A percentile compares a stretch with the other conserved stretches of the same genome.
These are phyloP conservation scores for Tolypocladium guangdongense DNA, from an alignment of 2,329 filamentous ascomycete genomes.

Conservation along the genomic window DNA sequence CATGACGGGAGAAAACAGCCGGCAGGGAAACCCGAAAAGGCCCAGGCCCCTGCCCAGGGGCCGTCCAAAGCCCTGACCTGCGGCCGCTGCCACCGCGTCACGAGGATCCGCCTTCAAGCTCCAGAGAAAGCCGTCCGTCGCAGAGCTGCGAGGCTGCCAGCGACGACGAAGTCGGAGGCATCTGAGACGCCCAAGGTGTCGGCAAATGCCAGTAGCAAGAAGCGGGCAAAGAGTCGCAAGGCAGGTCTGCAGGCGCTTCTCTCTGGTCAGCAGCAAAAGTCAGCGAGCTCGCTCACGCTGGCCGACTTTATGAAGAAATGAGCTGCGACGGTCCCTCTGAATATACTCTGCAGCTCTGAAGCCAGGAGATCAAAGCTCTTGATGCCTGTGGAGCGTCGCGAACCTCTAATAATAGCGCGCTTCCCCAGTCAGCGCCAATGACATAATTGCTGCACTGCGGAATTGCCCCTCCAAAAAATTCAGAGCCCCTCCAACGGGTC, in stretches of 20 bases:
- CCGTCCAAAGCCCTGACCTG: slow-evolving; percentile 25
- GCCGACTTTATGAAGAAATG: slow-evolving; percentile 40
- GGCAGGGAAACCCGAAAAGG: neutral
- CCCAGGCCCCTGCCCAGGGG: slow-evolving; percentile 1
- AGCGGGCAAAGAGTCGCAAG: slow-evolving; percentile 54
- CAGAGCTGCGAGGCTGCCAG: slow-evolving; percentile 7
- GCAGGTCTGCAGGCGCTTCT: slow-evolving; percentile 55
- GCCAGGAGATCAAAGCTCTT: neutral
- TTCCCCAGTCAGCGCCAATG: slow-evolving; percentile 1
- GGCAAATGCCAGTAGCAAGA: slow-evolving; percentile 50
- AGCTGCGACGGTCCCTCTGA: slow-evolving; percentile 1
- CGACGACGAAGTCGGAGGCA: slow-evolving; percentile 9
- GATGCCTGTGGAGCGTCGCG: slow-evolving; percentile 2
- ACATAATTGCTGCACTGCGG: slow-evolving; percentile 4
- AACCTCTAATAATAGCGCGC: slow-evolving; percentile 4
- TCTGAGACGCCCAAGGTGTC: slow-evolving; percentile 15
- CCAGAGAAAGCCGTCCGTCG: slow-evolving; percentile 20
- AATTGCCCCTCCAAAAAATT: slow-evolving; percentile 12
- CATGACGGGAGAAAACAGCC: neutral
- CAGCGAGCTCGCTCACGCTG: slow-evolving; percentile 36
- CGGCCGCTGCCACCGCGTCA: slow-evolving; percentile 32
- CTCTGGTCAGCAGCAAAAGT: slow-evolving; percentile 36
- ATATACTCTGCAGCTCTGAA: neutral
- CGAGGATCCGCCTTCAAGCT: slow-evolving; percentile 27
- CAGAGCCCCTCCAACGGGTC: slow-evolving; percentile 8